Conservation (phyloP, 1,139 yeast genomes). For the Candida sanyaensis region DNA sequence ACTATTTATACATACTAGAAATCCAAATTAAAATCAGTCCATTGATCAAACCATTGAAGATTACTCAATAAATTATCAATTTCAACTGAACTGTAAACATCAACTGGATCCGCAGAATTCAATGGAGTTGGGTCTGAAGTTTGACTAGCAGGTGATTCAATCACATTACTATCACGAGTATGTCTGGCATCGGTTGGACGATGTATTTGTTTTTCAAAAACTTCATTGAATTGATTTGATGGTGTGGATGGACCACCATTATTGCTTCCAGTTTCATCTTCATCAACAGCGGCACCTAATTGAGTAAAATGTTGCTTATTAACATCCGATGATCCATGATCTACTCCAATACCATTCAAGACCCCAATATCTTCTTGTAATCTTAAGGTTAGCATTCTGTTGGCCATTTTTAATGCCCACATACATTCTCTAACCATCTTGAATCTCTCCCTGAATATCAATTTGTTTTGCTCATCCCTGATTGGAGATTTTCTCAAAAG, state of each 20-base stretch:
- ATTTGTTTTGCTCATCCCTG: constrained; percentile 30
- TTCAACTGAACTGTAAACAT: constrained; percentile 13
- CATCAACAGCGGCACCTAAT: constrained; percentile 32
- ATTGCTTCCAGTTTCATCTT: not conserved
- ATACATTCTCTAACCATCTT: constrained; percentile 64
- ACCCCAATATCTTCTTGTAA: constrained; percentile 41
- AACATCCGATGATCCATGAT: constrained; percentile 58
- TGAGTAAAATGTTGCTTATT: constrained; percentile 52
- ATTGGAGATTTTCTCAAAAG: constrained; percentile 34
- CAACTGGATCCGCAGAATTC: constrained; percentile 11
- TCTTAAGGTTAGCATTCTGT: constrained; percentile 50
- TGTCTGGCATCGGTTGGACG: constrained; percentile 12
- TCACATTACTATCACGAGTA: constrained; percentile 7
- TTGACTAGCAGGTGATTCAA: constrained; percentile 13
- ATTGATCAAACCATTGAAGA: constrained; percentile 59
- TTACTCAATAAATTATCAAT: constrained; percentile 42
- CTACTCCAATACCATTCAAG: constrained; percentile 48
- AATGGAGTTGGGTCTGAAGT: constrained; percentile 7
- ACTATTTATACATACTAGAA: constrained; percentile 3
- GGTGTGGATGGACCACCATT: not conserved
- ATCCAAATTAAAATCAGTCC: constrained; percentile 37
- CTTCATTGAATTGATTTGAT: constrained; percentile 21
- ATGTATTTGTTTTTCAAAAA: constrained; percentile 24
- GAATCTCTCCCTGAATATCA: constrained; percentile 44
- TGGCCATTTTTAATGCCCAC: constrained; percentile 63